Base-by-base conservation (phyloP, 2,329 filamentous ascomycete species). In the Capronia epimyces region DNA sequence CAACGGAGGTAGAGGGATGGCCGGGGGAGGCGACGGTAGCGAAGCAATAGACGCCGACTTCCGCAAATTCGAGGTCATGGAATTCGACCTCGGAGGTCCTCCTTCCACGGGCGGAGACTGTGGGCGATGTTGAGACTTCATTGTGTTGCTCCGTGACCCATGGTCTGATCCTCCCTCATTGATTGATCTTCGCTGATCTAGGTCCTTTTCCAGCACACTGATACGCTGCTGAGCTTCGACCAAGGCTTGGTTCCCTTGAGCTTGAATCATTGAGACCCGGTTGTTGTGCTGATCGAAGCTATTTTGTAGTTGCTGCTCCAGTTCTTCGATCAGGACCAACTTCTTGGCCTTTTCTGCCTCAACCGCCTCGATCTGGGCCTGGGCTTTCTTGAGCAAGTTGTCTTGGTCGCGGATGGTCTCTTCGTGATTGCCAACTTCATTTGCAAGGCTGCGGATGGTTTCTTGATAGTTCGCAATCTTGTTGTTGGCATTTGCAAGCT, bases 211-310 rank as follows among this genome's bases (percentile, higher is more conserved):
- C 24, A 85, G 76, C 61, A 75, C 78, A 32, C 70, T 67, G 58
- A 81, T 82, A 40, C 81, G 80, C 22, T 79, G 72, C 58, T 84
- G 85, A 8, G 85, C 85, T 59, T 96, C 89, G 56, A 95, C 87
- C 31, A 95, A 71, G 62, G 90, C 83, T 46, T 77, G 76, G 54
- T 83, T 80, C 42, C 85, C 83, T 69, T 90, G 86, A 15, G 81
- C 80, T 64, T 89, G 84, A 43, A 91, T 75, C 42, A 86, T 84
- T 46, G 90, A 96, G 46, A 97, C 74, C 47, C 91, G 83, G 71
- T 95, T 95, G 67, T 96, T 88, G 53, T 91, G 89, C 66, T 95
- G 87, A 64, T 98, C 93, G 69, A 89, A 98, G 71, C 93, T 96
- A 66, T 80, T 88, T 65, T 91, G 90, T 47, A 98, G 82, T 69